Percentiles rank a stretch among this genome's conserved stretches.
These are phyloP conservation scores for Penicillium pulvis DNA, from an alignment of 495 filamentous ascomycete species.

Conservation along the genomic window DNA sequence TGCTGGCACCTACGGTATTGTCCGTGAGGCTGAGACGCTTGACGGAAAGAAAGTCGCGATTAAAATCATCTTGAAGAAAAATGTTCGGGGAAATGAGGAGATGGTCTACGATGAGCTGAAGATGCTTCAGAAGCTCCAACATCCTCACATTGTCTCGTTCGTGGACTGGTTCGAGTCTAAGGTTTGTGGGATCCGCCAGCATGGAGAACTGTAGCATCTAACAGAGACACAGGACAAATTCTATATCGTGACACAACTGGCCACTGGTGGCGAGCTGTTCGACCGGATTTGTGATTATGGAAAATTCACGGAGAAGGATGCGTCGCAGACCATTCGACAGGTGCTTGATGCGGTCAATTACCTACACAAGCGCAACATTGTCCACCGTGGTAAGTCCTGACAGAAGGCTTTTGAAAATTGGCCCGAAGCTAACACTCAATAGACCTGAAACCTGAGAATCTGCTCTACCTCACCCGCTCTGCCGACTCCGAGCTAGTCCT, in stretches of 20 bases:
- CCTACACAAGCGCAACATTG: constrained; percentile 91
- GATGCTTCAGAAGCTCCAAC: constrained; percentile 85
- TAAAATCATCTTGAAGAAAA: constrained; percentile 99
- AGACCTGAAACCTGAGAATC: constrained; percentile 99
- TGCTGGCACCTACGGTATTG: constrained; percentile 97
- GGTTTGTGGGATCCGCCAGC: constrained; percentile 26
- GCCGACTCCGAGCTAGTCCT: constrained; percentile 83
- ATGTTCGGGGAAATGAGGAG: constrained; percentile 94
- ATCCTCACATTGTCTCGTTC: constrained; percentile 96
- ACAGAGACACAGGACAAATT: constrained; percentile 83
- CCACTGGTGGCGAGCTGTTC: constrained; percentile 95
- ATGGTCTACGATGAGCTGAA: constrained; percentile 99
- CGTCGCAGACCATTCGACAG: constrained; percentile 93
- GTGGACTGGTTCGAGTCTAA: constrained; percentile 99
- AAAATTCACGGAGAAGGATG: constrained; percentile 99
- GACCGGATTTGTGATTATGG: constrained; percentile 98
- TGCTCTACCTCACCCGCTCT: constrained; percentile 84
- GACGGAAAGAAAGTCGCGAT: constrained; percentile 86
- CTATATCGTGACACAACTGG: constrained; percentile 98
- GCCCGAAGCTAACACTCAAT: constrained; percentile 8
- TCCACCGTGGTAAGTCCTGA: constrained; percentile 76
- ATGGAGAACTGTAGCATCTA: constrained; percentile 5
- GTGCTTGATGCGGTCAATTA: constrained; percentile 94
- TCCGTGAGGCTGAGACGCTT: constrained; percentile 82
- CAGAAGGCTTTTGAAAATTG: not conserved